A percentile compares a stretch with the other conserved stretches of the same genome.
These are phyloP conservation scores for Mixia osmundae DNA, from an alignment of 1,284 basidiomycete genomes.

Conservation along the genomic window DNA sequence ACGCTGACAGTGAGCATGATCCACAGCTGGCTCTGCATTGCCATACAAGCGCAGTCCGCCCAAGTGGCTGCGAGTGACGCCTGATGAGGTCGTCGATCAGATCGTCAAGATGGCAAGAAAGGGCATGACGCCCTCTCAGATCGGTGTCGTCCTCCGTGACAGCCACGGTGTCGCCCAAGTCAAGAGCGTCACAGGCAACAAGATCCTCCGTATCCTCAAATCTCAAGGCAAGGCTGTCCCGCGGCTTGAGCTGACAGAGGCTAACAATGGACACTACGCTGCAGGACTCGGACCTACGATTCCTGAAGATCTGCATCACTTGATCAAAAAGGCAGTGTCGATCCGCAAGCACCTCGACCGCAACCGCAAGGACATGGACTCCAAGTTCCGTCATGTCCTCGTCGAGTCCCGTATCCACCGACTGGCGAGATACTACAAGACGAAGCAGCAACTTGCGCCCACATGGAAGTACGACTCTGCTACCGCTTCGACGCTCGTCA, in stretches of 20 bases:
- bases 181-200: slow-evolving; percentile 95
- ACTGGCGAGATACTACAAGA: slow-evolving; percentile 87
- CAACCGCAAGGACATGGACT: slow-evolving; percentile 95
- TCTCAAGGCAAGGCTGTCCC: slow-evolving; percentile 43
- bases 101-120: slow-evolving; percentile 95
- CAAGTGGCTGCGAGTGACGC: slow-evolving; percentile 87
- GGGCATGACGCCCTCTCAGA: slow-evolving; percentile 92
- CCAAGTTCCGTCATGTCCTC: slow-evolving; percentile 55
- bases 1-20: background rate
- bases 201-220: slow-evolving; percentile 97
- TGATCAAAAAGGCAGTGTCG: slow-evolving; percentile 98
- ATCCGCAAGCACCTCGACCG: slow-evolving; percentile 97
- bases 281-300: slow-evolving; percentile 84
- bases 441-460: slow-evolving; percentile 87
- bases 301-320: slow-evolving; percentile 98
- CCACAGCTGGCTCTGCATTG: slow-evolving; percentile 72
- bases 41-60: slow-evolving; percentile 90
- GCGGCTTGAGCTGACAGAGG: background rate
- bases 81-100: slow-evolving; percentile 85
- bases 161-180: slow-evolving; percentile 92
- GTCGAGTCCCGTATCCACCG: slow-evolving; percentile 99
- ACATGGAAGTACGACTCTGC: slow-evolving; percentile 95
- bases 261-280: background rate
- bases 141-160: slow-evolving; percentile 94
- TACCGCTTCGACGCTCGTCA: slow-evolving; percentile 42